Conservation (phyloP, 208 protist genomes). For the Borovskyia barvae region DNA sequence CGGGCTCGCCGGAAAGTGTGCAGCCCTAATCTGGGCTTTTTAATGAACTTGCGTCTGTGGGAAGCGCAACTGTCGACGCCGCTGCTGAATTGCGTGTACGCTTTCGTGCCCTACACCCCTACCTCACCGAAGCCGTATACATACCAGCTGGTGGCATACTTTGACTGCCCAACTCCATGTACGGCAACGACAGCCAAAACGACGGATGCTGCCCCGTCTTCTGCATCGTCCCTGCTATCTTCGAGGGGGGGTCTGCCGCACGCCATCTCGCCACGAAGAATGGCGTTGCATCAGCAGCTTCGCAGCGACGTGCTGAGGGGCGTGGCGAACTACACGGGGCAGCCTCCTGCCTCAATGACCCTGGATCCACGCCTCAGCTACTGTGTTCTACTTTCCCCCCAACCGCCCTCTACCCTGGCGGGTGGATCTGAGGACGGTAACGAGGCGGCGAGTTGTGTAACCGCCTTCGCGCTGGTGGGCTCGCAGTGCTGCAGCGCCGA, state of each 20-base stretch:
- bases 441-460: not conserved
- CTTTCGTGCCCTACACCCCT: constrained; percentile 55
- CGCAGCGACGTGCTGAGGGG: constrained; percentile 20
- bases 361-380: constrained; percentile 63
- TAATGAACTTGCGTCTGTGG: constrained; percentile 82
- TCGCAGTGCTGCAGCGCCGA: not conserved
- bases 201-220: not conserved
- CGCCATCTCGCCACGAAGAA: not conserved
- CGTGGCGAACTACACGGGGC: constrained; percentile 1
- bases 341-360: constrained; percentile 9
- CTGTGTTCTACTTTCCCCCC: constrained; percentile 56
- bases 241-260: no score
- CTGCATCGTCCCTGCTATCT: not conserved
- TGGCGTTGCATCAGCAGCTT: constrained; percentile 14
- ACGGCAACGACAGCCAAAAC: not conserved
- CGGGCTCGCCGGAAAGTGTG: constrained; percentile 66
- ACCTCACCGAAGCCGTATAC: constrained; percentile 46
- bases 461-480: constrained; percentile 17
- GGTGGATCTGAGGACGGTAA: constrained; percentile 12
- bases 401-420: no score
- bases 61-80: constrained; percentile 59
- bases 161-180: constrained; percentile 16
- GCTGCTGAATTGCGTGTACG: constrained; percentile 51
- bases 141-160: constrained; percentile 50
- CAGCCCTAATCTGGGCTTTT: constrained; percentile 91